Base-by-base conservation (phyloP, 169 alveolate species). In the Miamiensis avidus region DNA sequence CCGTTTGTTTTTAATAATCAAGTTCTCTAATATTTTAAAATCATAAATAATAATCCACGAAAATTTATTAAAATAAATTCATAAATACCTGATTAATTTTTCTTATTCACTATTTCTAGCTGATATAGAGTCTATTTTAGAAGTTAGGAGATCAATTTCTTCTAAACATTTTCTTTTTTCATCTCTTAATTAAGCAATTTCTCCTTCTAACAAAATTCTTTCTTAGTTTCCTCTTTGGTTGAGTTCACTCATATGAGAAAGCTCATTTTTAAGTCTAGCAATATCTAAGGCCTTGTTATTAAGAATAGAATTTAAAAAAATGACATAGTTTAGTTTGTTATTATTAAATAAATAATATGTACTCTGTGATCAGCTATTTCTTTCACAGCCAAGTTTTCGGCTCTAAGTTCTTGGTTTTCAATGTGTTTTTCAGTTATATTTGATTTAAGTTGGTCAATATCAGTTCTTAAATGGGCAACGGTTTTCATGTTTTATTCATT, bases 381-480 rank as follows among this genome's bases (percentile, higher is more conserved):
- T 29, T 86, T 86, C 31, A 86, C 64, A 74, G 90, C 90, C 74
- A 81, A 30, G 64, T 75, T 86, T 74, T 86, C 90, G 31, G 90
- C 90, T 65, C 82, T 82, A 33, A 86, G 28, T 76, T 86, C 90
- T 28, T 86, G 75, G 31, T 69, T 74, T 81, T 86, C 90, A 28
- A 86, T 86, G 76, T 86, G 90, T 49, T 79, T 81, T 28, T 86
- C 90, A n/a, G 90, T 86, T 75, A 86, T 74, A 31, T 75, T 30
- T 29, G 83, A 81, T 86, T 81, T 86, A 65, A 86, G 72, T 81
- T 64, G 75, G 31, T 86, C 90, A 27, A 81, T 86, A 65, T 86
- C 90, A 31, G 74, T 86, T 76, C 81, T 79, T 28, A 77, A 76
- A 75, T 72, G 74, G 25, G 83, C 75, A 1, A 81, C 65, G 15